These are phyloP conservation scores for Dissophora globulifera DNA, from an alignment of 192 early-diverging fungal genomes.

Conservation along the genomic window DNA sequence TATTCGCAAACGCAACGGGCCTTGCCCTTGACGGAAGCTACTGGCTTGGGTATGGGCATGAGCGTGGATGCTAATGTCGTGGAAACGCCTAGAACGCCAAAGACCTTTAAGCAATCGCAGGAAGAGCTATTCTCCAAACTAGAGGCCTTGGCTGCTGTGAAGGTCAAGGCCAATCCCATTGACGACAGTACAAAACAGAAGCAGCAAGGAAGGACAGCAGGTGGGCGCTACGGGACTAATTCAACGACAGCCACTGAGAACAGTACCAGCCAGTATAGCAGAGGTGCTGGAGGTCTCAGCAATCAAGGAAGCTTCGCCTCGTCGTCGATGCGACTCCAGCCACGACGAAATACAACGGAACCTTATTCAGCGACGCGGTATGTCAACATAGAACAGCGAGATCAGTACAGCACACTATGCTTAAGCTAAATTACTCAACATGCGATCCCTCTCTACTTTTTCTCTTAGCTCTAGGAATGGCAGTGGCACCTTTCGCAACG, in stretches of 20 bases:
- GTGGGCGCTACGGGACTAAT: no score
- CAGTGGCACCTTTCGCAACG: not conserved
- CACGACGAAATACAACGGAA: not conserved
- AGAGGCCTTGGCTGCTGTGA: slow-evolving; percentile 19
- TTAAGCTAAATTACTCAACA: no score
- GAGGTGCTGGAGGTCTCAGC: not conserved
- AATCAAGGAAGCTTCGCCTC: slow-evolving; percentile 11
- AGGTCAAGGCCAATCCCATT: slow-evolving; percentile 3
- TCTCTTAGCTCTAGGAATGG: not conserved
- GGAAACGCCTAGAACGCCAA: slow-evolving; percentile 2
- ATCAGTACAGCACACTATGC: no score
- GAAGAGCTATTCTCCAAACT: slow-evolving; percentile 38
- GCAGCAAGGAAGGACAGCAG: no score
- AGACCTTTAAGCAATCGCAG: slow-evolving; percentile 37
- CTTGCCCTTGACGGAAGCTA: not conserved
- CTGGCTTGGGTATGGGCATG: slow-evolving; percentile 2
- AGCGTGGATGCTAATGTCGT: not conserved
- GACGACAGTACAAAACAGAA: not conserved
- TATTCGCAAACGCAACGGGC: slow-evolving; percentile 1
- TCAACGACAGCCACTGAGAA: not conserved
- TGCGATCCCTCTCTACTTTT: not conserved
- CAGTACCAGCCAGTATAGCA: not conserved
- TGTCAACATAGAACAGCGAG: no score
- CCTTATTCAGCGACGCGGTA: not conserved
- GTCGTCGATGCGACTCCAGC: not conserved